These are phyloP conservation scores for Alternaria arbusti DNA, from an alignment of 2,329 filamentous ascomycete genomes.

Conservation along the genomic window DNA sequence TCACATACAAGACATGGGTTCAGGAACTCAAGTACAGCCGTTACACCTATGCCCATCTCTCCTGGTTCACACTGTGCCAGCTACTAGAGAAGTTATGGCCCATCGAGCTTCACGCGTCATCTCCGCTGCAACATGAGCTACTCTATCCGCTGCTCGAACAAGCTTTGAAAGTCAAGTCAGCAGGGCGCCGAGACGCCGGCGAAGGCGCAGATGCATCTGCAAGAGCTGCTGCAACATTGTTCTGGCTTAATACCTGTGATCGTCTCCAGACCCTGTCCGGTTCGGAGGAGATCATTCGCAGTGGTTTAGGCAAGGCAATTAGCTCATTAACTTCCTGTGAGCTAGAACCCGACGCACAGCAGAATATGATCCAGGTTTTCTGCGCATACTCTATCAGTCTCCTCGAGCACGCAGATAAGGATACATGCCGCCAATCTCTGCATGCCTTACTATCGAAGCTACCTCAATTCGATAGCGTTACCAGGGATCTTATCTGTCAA, in stretches of 20 bases:
- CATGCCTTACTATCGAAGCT: slow-evolving; percentile 26
- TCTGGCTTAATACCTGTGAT: slow-evolving; percentile 36
- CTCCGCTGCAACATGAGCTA: slow-evolving; percentile 27
- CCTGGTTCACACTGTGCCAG: slow-evolving; percentile 41
- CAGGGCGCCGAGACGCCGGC: slow-evolving; percentile 9
- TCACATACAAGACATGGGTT: slow-evolving; percentile 28
- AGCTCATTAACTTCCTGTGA: slow-evolving; percentile 23
- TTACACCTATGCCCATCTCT: slow-evolving; percentile 21
- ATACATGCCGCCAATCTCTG: slow-evolving; percentile 23
- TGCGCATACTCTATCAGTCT: slow-evolving; percentile 35
- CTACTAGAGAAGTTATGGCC: slow-evolving; percentile 41
- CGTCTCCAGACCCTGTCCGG: slow-evolving; percentile 31
- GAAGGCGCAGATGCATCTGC: slow-evolving; percentile 22
- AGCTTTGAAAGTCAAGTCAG: slow-evolving; percentile 30
- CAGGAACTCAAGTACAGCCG: slow-evolving; percentile 26
- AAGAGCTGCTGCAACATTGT: slow-evolving; percentile 33
- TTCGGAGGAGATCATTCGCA: slow-evolving; percentile 24
- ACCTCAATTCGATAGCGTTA: slow-evolving; percentile 13
- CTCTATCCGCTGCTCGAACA: slow-evolving; percentile 35
- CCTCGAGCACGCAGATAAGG: slow-evolving; percentile 25
- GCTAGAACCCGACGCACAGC: slow-evolving; percentile 23
- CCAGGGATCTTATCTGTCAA: slow-evolving; percentile 13
- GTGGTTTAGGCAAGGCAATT: slow-evolving; percentile 28
- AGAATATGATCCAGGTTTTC: slow-evolving; percentile 31
- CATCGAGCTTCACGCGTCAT: slow-evolving; percentile 34